These are phyloP conservation scores for Phytophthora megakarya DNA, from an alignment of 352 stramenopile genomes.

Conservation along the genomic window DNA sequence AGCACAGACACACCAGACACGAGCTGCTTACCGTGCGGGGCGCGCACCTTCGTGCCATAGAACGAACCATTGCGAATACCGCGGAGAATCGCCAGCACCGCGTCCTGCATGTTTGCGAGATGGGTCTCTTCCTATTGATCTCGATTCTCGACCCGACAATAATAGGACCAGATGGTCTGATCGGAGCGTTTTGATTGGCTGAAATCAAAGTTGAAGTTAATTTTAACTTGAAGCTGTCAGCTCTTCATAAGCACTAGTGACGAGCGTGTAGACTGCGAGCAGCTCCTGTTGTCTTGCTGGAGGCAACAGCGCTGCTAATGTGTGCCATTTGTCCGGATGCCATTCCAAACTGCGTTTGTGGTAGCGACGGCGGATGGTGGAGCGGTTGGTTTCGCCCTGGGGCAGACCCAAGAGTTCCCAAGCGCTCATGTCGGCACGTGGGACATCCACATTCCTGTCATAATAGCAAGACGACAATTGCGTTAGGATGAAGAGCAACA, in stretches of 20 bases:
- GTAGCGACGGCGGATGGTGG: slow-evolving; percentile 58
- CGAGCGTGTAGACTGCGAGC: slow-evolving; percentile 41
- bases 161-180: slow-evolving; percentile 3
- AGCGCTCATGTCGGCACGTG: slow-evolving; percentile 47
- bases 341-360: slow-evolving; percentile 67
- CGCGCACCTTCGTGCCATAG: slow-evolving; percentile 91
- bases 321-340: slow-evolving; percentile 73
- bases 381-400: slow-evolving; percentile 45
- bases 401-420: slow-evolving; percentile 53
- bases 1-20: background rate
- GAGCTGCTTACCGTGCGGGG: slow-evolving; percentile 68
- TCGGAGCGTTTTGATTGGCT: slow-evolving; percentile 21
- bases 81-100: slow-evolving; percentile 72
- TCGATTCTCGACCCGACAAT: too few species aligned
- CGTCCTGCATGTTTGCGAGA: slow-evolving; percentile 47
- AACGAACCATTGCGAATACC: slow-evolving; percentile 87
- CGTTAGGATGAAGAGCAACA: background rate
- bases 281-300: slow-evolving; percentile 38
- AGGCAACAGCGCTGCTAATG: slow-evolving; percentile 23
- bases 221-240: slow-evolving; percentile 28
- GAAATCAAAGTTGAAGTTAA: slow-evolving; percentile 39
- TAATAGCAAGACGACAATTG: background rate
- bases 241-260: slow-evolving; percentile 56
- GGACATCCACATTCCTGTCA: slow-evolving; percentile 43
- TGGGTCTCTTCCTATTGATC: background rate